phyloP scores from a whole-genome alignment of 169 alveolate species.

The Amoebophrya sp. region DNA sequence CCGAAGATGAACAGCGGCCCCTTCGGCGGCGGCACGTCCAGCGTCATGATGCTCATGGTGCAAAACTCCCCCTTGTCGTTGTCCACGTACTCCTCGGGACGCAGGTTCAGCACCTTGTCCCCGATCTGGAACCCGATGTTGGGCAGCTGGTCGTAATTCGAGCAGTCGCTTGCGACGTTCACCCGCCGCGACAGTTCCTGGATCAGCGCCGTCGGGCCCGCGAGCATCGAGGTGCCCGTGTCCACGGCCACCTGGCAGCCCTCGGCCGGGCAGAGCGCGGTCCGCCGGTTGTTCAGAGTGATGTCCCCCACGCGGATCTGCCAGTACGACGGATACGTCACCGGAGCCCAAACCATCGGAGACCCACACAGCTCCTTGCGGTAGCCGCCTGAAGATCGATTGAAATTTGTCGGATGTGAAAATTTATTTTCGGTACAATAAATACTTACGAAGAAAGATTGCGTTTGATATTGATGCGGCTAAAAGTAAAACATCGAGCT shows the following conservation, averaged over 20 bases:
- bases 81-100: background rate
- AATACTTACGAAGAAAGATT: too few relatives aligned
- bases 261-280: background rate
- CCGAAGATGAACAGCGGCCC: background rate
- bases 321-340: background rate
- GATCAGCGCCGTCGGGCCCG: background rate
- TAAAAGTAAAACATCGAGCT: too few relatives aligned
- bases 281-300: background rate
- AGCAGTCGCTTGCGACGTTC: background rate
- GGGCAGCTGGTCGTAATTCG: background rate
- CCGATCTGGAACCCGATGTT: background rate
- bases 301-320: background rate
- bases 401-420: too few relatives aligned
- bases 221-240: background rate
- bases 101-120: background rate
- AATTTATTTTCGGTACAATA: too few relatives aligned
- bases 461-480: too few relatives aligned
- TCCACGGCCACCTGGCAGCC: background rate
- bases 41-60: background rate
- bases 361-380: background rate
- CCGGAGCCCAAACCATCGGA: background rate
- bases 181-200: background rate
- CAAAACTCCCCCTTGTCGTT: background rate
- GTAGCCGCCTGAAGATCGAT: background rate
- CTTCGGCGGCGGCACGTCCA: background rate